These are phyloP conservation scores for Pseudoperonospora humuli DNA, from an alignment of 352 stramenopile species.

Conservation along the genomic window DNA sequence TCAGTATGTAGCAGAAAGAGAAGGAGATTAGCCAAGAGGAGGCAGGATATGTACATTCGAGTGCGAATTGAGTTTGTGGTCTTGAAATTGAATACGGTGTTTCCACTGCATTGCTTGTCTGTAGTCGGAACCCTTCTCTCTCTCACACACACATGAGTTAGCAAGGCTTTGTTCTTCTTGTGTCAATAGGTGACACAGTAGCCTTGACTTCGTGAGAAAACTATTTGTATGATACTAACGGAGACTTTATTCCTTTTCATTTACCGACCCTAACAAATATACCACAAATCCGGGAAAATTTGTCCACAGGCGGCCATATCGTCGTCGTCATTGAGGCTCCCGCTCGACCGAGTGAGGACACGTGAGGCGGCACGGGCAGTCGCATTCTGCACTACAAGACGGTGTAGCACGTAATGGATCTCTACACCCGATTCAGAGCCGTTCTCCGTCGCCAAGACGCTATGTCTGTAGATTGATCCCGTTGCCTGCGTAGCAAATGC, in stretches of 20 bases:
- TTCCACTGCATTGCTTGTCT: too few species aligned
- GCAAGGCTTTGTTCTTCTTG: too few species aligned
- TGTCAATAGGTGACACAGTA: not conserved
- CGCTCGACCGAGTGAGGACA: constrained; percentile 21
- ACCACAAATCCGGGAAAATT: constrained; percentile 43
- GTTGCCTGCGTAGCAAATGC: constrained; percentile 15
- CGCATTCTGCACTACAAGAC: constrained; percentile 26
- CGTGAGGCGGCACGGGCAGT: constrained; percentile 19
- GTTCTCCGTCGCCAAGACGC: constrained; percentile 7
- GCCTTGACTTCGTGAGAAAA: not conserved
- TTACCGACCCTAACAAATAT: constrained; percentile 30
- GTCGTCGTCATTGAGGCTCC: constrained; percentile 38
- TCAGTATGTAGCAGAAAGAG: too few species aligned
- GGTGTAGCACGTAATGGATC: constrained; percentile 40
- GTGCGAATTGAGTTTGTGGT: too few species aligned
- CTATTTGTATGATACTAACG: not conserved
- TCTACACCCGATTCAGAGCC: constrained; percentile 14
- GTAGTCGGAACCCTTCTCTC: too few species aligned
- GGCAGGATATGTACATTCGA: too few species aligned
- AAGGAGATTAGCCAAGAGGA: too few species aligned
- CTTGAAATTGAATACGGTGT: too few species aligned
- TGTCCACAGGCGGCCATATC: constrained; percentile 38
- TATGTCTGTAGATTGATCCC: constrained; percentile 21
- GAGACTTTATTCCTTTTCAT: constrained; percentile 5
- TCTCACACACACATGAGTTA: too few species aligned